phyloP scores from a whole-genome alignment of 352 stramenopile genomes.

The Globisporangium rhizosaccharum region DNA sequence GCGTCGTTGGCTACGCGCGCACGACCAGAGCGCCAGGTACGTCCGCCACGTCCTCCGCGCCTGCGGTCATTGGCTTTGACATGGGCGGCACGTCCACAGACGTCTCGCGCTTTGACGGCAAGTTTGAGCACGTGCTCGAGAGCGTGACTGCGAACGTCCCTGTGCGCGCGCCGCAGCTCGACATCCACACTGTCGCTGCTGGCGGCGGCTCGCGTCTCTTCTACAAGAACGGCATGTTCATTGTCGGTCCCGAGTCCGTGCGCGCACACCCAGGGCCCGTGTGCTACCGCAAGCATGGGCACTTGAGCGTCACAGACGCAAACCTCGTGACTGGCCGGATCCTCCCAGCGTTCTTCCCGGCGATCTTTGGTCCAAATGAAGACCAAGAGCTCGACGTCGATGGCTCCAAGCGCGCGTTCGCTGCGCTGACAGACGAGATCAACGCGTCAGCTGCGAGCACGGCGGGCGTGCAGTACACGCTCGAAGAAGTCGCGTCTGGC shows the following conservation, averaged over 20 bases:
- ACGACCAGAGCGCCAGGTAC: constrained; percentile 61
- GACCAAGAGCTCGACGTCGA: constrained; percentile 96
- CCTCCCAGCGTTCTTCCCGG: constrained; percentile 95
- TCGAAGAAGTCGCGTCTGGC: constrained; percentile 95
- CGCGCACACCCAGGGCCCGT: constrained; percentile 95
- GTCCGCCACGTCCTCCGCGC: constrained; percentile 14
- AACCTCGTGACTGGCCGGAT: constrained; percentile 98
- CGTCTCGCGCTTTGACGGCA: constrained; percentile 95
- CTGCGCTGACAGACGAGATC: constrained; percentile 84
- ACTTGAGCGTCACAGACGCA: constrained; percentile 97
- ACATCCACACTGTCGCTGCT: constrained; percentile 98
- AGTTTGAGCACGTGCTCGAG: constrained; percentile 98
- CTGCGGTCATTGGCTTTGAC: constrained; percentile 96
- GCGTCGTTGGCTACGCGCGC: constrained; percentile 96
- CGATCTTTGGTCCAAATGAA: constrained; percentile 98
- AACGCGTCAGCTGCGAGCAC: constrained; percentile 65
- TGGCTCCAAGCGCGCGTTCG: constrained; percentile 90
- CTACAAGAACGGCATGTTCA: constrained; percentile 95
- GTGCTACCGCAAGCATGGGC: constrained; percentile 97
- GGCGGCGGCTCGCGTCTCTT: constrained; percentile 96
- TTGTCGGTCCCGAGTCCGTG: constrained; percentile 96
- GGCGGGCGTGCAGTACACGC: constrained; percentile 46
- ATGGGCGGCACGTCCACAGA: constrained; percentile 99
- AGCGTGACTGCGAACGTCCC: constrained; percentile 97
- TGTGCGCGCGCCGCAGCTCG: constrained; percentile 96